These are phyloP conservation scores for Strobilomyces dryophilus DNA, from an alignment of 768 basidiomycete genomes.

Conservation along the genomic window DNA sequence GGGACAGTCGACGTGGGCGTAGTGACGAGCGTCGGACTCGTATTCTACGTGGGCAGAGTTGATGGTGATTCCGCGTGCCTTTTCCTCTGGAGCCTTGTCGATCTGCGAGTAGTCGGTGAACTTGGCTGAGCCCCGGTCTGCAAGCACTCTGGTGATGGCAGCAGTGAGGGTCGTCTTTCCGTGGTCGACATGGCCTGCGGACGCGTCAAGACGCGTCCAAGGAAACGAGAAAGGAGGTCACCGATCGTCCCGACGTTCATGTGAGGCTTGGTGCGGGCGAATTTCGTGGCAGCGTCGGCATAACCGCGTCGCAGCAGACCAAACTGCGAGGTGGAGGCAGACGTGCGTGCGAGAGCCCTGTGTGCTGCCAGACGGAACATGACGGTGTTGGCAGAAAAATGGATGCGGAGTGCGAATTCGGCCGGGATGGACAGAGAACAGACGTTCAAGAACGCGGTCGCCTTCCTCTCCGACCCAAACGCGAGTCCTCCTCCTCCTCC, in stretches of 20 bases:
- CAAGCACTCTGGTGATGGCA: conserved; percentile 90
- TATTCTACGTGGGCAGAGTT: conserved; percentile 99
- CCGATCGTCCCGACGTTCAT: conserved; percentile 97
- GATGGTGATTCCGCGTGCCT: conserved; percentile 99
- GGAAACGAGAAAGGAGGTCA: conserved; percentile 20
- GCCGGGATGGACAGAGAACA: conserved; percentile 43
- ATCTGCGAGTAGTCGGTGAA: conserved; percentile 98
- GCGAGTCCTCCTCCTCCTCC: conserved; percentile 33
- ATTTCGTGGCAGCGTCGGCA: conserved; percentile 60
- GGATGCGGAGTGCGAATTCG: conserved; percentile 32
- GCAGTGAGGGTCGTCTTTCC: conserved; percentile 98
- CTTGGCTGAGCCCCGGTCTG: conserved; percentile 64
- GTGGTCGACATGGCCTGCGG: conserved; percentile 87
- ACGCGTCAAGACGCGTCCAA: conserved; percentile 18
- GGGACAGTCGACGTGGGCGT: conserved; percentile 98
- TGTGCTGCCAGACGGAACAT: conserved; percentile 32
- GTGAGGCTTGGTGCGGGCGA: conserved; percentile 77
- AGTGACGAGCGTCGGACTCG: conserved; percentile 85
- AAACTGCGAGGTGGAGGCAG: background rate
- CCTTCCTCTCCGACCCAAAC: conserved; percentile 83
- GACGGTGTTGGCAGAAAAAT: conserved; percentile 4
- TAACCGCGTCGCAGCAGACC: conserved; percentile 49
- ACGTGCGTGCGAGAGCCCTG: conserved; percentile 7
- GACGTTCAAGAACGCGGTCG: conserved; percentile 66
- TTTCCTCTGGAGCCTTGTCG: conserved; percentile 99